Base-by-base conservation (phyloP, 2,329 filamentous ascomycete species). In the Ceratocystis destructans region DNA sequence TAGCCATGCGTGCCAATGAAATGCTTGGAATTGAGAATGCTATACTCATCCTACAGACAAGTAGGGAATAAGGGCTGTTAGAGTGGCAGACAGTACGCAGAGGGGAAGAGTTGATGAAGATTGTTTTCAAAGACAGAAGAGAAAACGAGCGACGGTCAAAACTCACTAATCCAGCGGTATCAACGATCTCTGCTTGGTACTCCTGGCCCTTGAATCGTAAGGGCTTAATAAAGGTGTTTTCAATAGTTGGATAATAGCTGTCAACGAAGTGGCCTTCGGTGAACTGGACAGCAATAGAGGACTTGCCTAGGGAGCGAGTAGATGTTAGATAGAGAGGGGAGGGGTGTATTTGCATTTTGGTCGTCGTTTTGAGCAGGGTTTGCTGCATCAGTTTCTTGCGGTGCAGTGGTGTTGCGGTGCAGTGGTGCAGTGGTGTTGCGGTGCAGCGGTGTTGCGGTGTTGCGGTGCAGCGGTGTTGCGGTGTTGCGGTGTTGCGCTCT, bases 1-100 rank as follows among this genome's bases (percentile, higher is more conserved):
- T 97, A 99, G 67, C 94, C 94, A 79, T 99, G 94, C 71, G 97
- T 97, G 69, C 94, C 94, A 75, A 99, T 97, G 73, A 97, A 97
- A 75, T 97, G 93, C 79, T 97, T 97, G 69, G 90, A 96, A 77
- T 96, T 97, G 69, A 99, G 82, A 70, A 97, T 96, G 74, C 90
- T 96, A 80, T 99, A 99, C 77, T 99, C 94, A 80, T 99, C 94
- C 87, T 94, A 73, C 68, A 69, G 10, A 8, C 22, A 22, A 22
- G 2, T 22, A 22, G 22, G 15, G 48, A 46, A 57, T 70, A 12
- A 70, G 31, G 12, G 33, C 41, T 20, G 66, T 62, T 44, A 53
- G 45, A 22, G 22, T 28, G 10, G 12, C 41, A 17, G 50, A 28
- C n/a, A 8, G 12, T 22, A 12, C 20, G 17, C 8, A 5, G 7